These are phyloP conservation scores for Spatholobus suberectus DNA, from an alignment of 306 rosid genomes.

Conservation along the genomic window DNA sequence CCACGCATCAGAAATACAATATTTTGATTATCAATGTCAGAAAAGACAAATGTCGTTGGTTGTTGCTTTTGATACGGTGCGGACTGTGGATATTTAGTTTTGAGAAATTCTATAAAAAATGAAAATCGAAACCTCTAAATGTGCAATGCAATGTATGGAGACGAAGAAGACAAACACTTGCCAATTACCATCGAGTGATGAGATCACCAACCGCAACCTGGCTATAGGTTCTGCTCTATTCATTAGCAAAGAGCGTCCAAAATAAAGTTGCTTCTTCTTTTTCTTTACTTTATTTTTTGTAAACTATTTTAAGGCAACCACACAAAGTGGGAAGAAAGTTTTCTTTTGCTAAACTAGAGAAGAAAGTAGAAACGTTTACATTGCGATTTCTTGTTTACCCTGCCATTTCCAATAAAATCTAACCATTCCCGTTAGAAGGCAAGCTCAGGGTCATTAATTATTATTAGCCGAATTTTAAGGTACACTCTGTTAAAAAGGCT, in stretches of 20 bases:
- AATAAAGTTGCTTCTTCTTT: constrained; percentile 4
- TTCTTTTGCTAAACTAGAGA: neutral
- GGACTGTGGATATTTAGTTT: neutral
- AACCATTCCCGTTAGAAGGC: no score
- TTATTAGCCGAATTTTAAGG: neutral
- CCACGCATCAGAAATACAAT: neutral
- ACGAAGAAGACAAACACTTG: constrained; percentile 16
- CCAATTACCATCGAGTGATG: neutral
- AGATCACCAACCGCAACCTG: neutral
- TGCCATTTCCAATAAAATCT: no score
- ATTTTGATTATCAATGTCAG: neutral
- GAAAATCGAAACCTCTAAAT: constrained; percentile 7
- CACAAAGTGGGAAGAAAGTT: constrained; percentile 10
- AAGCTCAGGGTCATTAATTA: neutral
- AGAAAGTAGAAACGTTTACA: neutral
- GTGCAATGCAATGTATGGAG: constrained; percentile 24
- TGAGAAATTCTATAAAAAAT: neutral
- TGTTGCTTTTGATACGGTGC: neutral
- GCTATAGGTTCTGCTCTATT: neutral
- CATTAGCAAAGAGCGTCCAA: neutral
- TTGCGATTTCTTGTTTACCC: no score
- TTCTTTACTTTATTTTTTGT: neutral
- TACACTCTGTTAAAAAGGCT: neutral
- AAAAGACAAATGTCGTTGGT: neutral
- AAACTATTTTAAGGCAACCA: constrained; percentile 35